Evolutionary conservation across 2,329 filamentous ascomycete species (phyloP).

Genomic region (Emergomyces orientalis): DNA sequence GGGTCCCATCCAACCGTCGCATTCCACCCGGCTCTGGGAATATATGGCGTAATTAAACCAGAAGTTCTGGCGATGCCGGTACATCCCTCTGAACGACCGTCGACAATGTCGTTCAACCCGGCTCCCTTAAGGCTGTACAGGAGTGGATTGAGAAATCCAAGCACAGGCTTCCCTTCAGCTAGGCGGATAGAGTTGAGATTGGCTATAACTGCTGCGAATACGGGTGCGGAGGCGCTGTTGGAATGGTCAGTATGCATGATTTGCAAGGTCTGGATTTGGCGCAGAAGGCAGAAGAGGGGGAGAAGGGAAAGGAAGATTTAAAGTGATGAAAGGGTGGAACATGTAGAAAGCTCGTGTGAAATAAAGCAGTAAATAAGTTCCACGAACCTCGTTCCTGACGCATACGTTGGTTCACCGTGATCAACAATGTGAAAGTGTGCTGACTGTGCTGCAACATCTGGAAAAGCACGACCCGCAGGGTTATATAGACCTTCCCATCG

Average conservation of each 20-base stretch:
- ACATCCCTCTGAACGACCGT: slow-evolving; percentile 41
- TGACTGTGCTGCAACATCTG: slow-evolving; percentile 53
- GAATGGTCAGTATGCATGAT: slow-evolving; percentile 16
- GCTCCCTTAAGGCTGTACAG: slow-evolving; percentile 42
- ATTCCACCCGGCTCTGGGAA: slow-evolving; percentile 43
- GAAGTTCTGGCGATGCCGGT: slow-evolving; percentile 30
- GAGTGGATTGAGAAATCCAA: slow-evolving; percentile 56
- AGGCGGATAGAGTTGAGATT: slow-evolving; percentile 57
- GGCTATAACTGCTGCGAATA: slow-evolving; percentile 54
- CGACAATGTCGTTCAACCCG: slow-evolving; percentile 43
- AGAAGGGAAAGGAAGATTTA: slow-evolving; percentile 6
- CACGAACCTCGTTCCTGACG: slow-evolving; percentile 41
- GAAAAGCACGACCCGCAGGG: slow-evolving; percentile 48
- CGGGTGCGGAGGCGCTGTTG: slow-evolving; percentile 48
- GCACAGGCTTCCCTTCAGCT: slow-evolving; percentile 41
- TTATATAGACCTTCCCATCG: slow-evolving; percentile 42
- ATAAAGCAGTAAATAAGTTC: neutral
- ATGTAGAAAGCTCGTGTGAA: neutral
- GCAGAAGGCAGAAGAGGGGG: neutral
- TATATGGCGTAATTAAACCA: slow-evolving; percentile 29
- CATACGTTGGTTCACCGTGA: slow-evolving; percentile 27
- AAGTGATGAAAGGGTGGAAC: neutral
- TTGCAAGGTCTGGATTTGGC: neutral
- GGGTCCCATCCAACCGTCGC: slow-evolving; percentile 44
- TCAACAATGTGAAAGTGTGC: slow-evolving; percentile 33